phyloP scores from a whole-genome alignment of 2,329 filamentous ascomycete species.

The Ophiostoma angusticollis region DNA sequence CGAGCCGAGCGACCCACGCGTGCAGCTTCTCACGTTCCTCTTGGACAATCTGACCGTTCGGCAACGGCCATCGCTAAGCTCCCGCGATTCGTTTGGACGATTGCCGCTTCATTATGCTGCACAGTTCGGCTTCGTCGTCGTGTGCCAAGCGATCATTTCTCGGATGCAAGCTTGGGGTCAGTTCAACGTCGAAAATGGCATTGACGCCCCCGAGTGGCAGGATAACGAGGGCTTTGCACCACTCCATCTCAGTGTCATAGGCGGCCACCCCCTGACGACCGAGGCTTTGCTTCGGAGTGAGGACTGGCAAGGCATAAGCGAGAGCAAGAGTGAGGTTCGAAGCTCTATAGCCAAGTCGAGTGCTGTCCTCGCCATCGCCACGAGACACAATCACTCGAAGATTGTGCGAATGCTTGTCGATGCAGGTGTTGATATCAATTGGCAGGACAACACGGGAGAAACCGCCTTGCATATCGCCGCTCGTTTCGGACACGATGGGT shows the following conservation, averaged over 20 bases:
- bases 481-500: slow-evolving; percentile 72
- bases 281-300: slow-evolving; percentile 69
- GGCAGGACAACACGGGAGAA: slow-evolving; percentile 80
- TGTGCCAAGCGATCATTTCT: slow-evolving; percentile 76
- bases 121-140: slow-evolving; percentile 85
- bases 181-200: slow-evolving; percentile 72
- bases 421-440: slow-evolving; percentile 85
- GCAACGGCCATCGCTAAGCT: slow-evolving; percentile 55
- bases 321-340: slow-evolving; percentile 50
- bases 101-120: slow-evolving; percentile 87
- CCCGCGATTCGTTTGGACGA: slow-evolving; percentile 66
- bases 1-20: slow-evolving; percentile 58
- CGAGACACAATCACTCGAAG: slow-evolving; percentile 69
- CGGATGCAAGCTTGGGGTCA: slow-evolving; percentile 83
- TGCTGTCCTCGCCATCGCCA: slow-evolving; percentile 75
- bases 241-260: slow-evolving; percentile 82
- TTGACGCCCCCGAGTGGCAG: slow-evolving; percentile 81
- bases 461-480: slow-evolving; percentile 87
- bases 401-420: slow-evolving; percentile 84
- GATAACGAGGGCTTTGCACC: slow-evolving; percentile 85
- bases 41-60: slow-evolving; percentile 55
- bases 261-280: slow-evolving; percentile 79
- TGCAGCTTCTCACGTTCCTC: slow-evolving; percentile 50
- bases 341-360: slow-evolving; percentile 70
- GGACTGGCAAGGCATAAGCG: slow-evolving; percentile 54